Percentiles rank a stretch among this genome's conserved stretches.
These are phyloP conservation scores for Aureobasidium melanogenum DNA, from an alignment of 2,329 filamentous ascomycete genomes.

Conservation along the genomic window DNA sequence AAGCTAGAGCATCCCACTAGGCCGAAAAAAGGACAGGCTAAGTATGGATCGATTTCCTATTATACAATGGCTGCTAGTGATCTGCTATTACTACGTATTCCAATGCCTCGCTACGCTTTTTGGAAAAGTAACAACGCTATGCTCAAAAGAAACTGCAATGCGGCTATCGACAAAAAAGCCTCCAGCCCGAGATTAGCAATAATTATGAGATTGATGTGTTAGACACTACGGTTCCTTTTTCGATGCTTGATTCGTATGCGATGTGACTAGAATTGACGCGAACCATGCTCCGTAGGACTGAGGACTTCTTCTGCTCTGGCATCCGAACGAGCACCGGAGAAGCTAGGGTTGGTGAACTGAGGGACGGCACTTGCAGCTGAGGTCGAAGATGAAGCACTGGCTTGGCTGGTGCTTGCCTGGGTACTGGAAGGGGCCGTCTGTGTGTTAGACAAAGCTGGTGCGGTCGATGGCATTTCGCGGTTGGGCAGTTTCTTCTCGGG, in stretches of 20 bases:
- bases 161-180: not conserved
- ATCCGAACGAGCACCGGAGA: not conserved
- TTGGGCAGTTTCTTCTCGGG: conserved; percentile 20
- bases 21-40: too few species aligned
- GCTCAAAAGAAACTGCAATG: not conserved
- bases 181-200: not conserved
- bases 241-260: not conserved
- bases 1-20: too few species aligned
- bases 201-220: not conserved
- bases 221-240: not conserved
- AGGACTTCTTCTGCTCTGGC: not conserved
- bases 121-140: not conserved
- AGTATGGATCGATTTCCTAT: not conserved
- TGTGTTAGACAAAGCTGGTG: not conserved
- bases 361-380: not conserved
- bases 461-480: conserved; percentile 22
- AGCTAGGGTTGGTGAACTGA: not conserved
- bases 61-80: not conserved
- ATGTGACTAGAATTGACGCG: conserved; percentile 10
- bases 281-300: conserved; percentile 11
- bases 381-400: not conserved
- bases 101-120: not conserved
- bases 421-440: not conserved
- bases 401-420: not conserved
- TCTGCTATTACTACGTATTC: not conserved